phyloP scores from a whole-genome alignment of 2,329 filamentous ascomycete genomes.

The Tolypocladium pustulatum region DNA sequence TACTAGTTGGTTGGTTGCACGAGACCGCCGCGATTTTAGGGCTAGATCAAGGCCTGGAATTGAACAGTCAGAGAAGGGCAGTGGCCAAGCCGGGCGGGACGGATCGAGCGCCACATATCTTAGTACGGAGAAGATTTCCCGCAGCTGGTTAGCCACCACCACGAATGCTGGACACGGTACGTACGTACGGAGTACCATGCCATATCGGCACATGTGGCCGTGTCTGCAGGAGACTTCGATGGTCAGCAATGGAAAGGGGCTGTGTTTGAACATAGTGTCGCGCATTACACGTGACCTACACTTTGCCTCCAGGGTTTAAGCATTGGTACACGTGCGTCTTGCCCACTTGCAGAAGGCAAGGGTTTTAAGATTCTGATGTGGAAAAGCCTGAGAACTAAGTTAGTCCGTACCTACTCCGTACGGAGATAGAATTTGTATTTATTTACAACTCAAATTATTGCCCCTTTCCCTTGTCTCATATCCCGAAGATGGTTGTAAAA shows the following conservation, averaged over 20 bases:
- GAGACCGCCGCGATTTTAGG: background rate
- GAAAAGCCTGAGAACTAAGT: too few relatives aligned
- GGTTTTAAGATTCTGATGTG: too few relatives aligned
- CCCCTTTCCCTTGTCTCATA: too few relatives aligned
- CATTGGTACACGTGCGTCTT: too few relatives aligned
- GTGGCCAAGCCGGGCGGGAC: background rate
- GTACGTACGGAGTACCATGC: accelerated
- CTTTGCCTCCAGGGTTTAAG: too few relatives aligned
- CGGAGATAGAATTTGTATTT: too few relatives aligned
- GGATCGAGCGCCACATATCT: background rate
- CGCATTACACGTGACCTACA: background rate
- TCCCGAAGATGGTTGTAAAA: too few relatives aligned
- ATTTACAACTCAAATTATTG: too few relatives aligned
- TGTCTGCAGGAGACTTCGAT: background rate
- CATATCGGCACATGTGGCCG: background rate
- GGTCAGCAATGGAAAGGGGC: background rate
- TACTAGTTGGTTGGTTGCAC: background rate
- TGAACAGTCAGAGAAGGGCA: background rate
- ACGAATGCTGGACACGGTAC: background rate
- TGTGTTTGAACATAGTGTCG: background rate
- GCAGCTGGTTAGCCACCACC: background rate
- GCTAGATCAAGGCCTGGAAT: background rate
- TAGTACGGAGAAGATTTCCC: background rate
- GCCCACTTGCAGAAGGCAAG: too few relatives aligned
- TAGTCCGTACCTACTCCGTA: too few relatives aligned